Base-by-base conservation (phyloP, 2,329 filamentous ascomycete genomes). In the Colletotrichum lini region DNA sequence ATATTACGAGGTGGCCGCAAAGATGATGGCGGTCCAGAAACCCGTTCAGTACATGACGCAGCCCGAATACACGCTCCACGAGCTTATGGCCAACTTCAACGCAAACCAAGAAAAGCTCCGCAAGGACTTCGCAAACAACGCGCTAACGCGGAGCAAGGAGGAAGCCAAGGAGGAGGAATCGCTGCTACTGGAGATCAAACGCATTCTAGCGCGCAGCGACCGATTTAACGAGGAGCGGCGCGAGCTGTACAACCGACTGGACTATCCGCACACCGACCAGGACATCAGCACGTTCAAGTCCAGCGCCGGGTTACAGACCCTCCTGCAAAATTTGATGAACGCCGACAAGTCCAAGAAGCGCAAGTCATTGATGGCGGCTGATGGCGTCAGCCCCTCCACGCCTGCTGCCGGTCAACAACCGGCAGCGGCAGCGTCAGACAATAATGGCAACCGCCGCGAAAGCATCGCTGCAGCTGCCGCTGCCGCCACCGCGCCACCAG, bases 111-210 rank as follows among this genome's bases (percentile, higher is more conserved):
- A 99, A 82, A 88, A 87, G 30, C 86, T 90, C 64, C 91, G 96
- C 73, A 99, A 98, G 83, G 90, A 93, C 68, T 93, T 98, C 77
- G 96, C 95, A 4, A 89, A 93, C 73, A 91, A 92, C 60, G 90
- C 95, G 57, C 88, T 98, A 74, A 90, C 91, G 58, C 90, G 96
- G 50, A 93, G 92, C 10, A 92, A 91, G 73, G 94, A 98, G 73
- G 96, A 99, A 82, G 93, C 96, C 35, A 91, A 94, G 73, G 96
- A 99, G 80, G 96, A 99, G 82, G 93, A 97, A 76, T 92, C 94
- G 44, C 84, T 99, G 3, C 88, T 99, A 21, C 88, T 96, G 70
- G 96, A 99, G 79, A 90, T 99, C 66, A 95, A 97, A 78, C 92
- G 96, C 70, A 98, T 99, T 75, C 90, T 97, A 77, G 92, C 93